Base-by-base conservation (phyloP, 768 basidiomycete genomes). In the Hygrophorus pudorinus region DNA sequence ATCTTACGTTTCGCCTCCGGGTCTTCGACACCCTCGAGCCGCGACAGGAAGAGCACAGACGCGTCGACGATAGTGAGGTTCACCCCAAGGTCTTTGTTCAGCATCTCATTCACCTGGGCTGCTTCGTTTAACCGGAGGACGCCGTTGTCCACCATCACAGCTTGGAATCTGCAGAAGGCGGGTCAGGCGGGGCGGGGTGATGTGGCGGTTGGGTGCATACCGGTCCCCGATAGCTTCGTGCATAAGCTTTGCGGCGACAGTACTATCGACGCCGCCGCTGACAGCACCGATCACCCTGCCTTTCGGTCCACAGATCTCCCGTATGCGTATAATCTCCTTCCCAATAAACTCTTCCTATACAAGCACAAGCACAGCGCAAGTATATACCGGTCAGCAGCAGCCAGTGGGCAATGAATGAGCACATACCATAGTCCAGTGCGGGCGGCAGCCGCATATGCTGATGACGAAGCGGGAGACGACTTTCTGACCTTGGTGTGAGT, bases 141-240 rank as follows among this genome's bases (percentile, higher is more conserved):
- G 46, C 96, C 96, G 57, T 99, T 99, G 65, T 98, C 94, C 35
- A 98, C 96, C 92, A 98, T 93, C 66, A 98, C 96, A 8, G 93
- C 96, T 57, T 94, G 96, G 74, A 99, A 99, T 48, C 93, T 94
- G 55, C 13, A 27, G 36, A 45, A 33, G 34, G 16, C 24, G 8
- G 30, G 30, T 44, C 42, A 20, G 29, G 41, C 33, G 21, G 16
- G 38, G 4, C 18, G 3, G n/a, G 1, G 11, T 14, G 35, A 17
- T n/a, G 35, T 21, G 5, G 20, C 39, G 5, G 14, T 5, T 12
- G 32, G 3, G 7, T 24, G 52, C 69, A 34, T 57, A 88, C 90
- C 94, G 76, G 61, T 97, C 91, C 21, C 96, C 96, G 55, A 99
- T 98, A 20, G 96, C 96, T 68, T 97, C 93, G 53, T 98, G 93